Base-by-base conservation (phyloP, 805 yeast genomes). In the Yamadazyma sp. region DNA sequence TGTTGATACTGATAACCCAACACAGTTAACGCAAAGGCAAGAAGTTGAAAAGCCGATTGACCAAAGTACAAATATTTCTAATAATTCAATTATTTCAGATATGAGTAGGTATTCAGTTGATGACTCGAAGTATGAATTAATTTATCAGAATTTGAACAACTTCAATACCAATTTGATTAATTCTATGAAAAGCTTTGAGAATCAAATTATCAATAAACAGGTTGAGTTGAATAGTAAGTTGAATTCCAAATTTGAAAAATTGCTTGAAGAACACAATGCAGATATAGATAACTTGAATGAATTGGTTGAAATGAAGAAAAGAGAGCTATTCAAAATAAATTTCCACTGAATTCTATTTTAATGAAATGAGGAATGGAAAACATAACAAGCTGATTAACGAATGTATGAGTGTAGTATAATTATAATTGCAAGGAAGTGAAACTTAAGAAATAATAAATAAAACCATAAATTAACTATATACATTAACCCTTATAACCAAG, bases 401-500 rank as follows among this genome's bases (percentile, higher is more conserved):
- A n/a, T n/a, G n/a, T n/a, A n/a, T n/a, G n/a, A n/a, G n/a, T n/a
- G n/a, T n/a, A n/a, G n/a, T n/a, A n/a, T n/a, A n/a, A n/a, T n/a
- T n/a, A n/a, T n/a, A n/a, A n/a, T n/a, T n/a, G n/a, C n/a, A n/a
- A n/a, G n/a, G n/a, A n/a, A n/a, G n/a, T n/a, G n/a, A n/a, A n/a
- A n/a, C n/a, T n/a, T n/a, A n/a, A n/a, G n/a, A n/a, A n/a, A n/a
- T n/a, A n/a, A n/a, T n/a, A n/a, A n/a, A n/a, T n/a, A n/a, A n/a
- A n/a, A n/a, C n/a, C n/a, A n/a, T n/a, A n/a, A n/a, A n/a, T n/a
- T n/a, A n/a, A n/a, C n/a, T n/a, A n/a, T n/a, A n/a, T n/a, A 5
- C 9, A 20, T 22, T 31, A 21, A n/a, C 7, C 12, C 8, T 21
- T 22, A 23, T 22, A 30, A 7, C 32, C 39, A n/a, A 73, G 44